Percentiles rank a stretch among this genome's conserved stretches.
Conservation (phyloP, 495 filamentous ascomycete genomes). For the Hypoxylon perforatum region DNA sequence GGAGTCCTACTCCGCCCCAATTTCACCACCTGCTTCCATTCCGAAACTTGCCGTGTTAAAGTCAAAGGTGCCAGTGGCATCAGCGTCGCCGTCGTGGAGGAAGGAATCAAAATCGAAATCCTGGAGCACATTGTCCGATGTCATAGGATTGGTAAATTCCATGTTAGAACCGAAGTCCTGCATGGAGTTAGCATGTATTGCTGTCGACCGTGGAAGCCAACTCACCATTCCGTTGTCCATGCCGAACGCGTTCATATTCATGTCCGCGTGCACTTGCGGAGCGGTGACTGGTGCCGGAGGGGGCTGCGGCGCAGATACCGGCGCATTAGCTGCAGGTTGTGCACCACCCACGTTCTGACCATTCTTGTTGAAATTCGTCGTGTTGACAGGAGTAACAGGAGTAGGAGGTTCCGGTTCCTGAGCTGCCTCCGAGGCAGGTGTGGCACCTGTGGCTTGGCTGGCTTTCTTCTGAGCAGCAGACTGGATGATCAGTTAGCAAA, state of each 20-base stretch:
- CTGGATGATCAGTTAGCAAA: constrained; percentile 53
- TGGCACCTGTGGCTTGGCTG: constrained; percentile 71
- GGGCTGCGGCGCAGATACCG: constrained; percentile 54
- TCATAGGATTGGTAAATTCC: constrained; percentile 70
- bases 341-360: constrained; percentile 62
- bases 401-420: constrained; percentile 79
- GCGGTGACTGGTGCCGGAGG: constrained; percentile 61
- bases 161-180: constrained; percentile 57
- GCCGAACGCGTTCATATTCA: constrained; percentile 44
- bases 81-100: constrained; percentile 66
- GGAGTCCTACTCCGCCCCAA: constrained; percentile 60
- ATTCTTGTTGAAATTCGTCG: constrained; percentile 68
- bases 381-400: constrained; percentile 85
- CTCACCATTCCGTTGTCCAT: constrained; percentile 55
- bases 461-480: constrained; percentile 76
- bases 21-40: constrained; percentile 58
- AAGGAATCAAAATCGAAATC: constrained; percentile 98
- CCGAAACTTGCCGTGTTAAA: constrained; percentile 54
- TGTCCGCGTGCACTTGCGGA: constrained; percentile 58
- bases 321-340: constrained; percentile 57
- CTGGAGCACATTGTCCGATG: constrained; percentile 78
- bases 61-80: constrained; percentile 52
- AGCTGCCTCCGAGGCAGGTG: constrained; percentile 79
- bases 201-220: constrained; percentile 5
- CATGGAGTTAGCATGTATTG: constrained; percentile 19